phyloP scores from a whole-genome alignment of 2,329 filamentous ascomycete genomes.

The Byssochlamys sp. region DNA sequence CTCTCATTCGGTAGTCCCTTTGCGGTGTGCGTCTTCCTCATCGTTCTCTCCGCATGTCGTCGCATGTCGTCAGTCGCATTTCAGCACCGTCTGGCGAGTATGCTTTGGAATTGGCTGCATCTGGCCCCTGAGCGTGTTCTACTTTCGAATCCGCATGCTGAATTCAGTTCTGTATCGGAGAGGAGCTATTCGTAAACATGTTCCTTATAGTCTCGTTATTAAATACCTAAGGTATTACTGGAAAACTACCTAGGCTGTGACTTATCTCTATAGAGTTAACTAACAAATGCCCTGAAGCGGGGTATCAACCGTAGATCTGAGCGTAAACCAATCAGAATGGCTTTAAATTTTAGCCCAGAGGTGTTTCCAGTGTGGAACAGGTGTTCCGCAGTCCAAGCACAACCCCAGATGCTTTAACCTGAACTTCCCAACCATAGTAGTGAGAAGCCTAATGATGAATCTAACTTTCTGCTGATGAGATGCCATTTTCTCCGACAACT shows the following conservation, averaged over 20 bases:
- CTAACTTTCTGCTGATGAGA: too few relatives aligned
- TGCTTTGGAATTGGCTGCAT: constrained; percentile 42
- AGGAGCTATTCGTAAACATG: constrained; percentile 43
- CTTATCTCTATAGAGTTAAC: too few relatives aligned
- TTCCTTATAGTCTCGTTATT: constrained; percentile 43
- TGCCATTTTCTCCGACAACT: too few relatives aligned
- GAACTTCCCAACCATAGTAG: too few relatives aligned
- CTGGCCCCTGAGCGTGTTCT: constrained; percentile 46
- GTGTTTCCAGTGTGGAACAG: too few relatives aligned
- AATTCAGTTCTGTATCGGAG: constrained; percentile 45
- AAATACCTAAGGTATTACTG: constrained; percentile 39
- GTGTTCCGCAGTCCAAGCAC: too few relatives aligned
- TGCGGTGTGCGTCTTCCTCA: constrained; percentile 39
- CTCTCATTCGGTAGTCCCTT: constrained; percentile 34
- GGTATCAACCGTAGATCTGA: too few relatives aligned
- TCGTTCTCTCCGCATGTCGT: constrained; percentile 33
- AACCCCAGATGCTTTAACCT: too few relatives aligned
- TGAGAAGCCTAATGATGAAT: too few relatives aligned
- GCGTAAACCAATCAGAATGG: too few relatives aligned
- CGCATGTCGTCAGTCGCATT: constrained; percentile 25
- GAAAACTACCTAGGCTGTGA: constrained; percentile 24
- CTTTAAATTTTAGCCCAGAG: too few relatives aligned
- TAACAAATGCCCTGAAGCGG: too few relatives aligned
- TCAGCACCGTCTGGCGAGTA: constrained; percentile 39
- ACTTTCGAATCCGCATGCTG: constrained; percentile 46